Evolutionary conservation across 768 basidiomycete species (phyloP).

Genomic region (Rhodotorula taiwanensis): DNA sequence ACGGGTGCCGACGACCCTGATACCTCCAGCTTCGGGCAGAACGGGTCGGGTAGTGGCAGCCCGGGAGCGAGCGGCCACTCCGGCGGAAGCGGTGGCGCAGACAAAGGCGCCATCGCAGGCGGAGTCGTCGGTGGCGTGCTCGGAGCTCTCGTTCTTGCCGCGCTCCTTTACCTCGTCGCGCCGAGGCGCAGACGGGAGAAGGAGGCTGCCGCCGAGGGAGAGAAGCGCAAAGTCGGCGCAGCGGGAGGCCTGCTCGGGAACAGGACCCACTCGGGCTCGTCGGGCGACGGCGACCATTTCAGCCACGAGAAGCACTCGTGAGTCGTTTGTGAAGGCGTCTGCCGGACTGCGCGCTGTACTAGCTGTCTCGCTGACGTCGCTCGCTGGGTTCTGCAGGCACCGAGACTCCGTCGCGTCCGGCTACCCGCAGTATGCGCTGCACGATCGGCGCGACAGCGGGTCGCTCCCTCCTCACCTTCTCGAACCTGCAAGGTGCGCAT

Average conservation of each 20-base stretch:
- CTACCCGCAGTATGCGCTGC: neutral
- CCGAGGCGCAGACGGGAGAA: constrained; percentile 6
- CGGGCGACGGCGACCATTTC: neutral
- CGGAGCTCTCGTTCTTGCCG: constrained; percentile 16
- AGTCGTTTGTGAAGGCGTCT: no score
- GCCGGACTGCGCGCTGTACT: no score
- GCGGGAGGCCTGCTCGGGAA: neutral
- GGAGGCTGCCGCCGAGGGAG: constrained; percentile 1
- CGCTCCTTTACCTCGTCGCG: constrained; percentile 14
- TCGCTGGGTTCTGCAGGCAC: no score
- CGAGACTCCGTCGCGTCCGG: no score
- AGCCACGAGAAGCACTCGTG: constrained; percentile 12
- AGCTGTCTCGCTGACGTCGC: no score
- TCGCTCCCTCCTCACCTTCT: neutral
- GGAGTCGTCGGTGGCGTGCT: constrained; percentile 34
- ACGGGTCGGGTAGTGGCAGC: neutral
- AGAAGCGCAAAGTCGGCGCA: constrained; percentile 8
- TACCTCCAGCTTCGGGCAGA: constrained; percentile 13
- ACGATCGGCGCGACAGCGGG: neutral
- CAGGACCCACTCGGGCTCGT: constrained; percentile 22
- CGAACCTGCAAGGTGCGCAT: neutral
- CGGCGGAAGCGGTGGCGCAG: neutral
- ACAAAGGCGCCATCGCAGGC: constrained; percentile 27
- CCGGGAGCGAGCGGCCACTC: neutral
- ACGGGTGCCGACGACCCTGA: constrained; percentile 20